Conservation (phyloP, 2,329 filamentous ascomycete species). For the Seiridium unicorne region DNA sequence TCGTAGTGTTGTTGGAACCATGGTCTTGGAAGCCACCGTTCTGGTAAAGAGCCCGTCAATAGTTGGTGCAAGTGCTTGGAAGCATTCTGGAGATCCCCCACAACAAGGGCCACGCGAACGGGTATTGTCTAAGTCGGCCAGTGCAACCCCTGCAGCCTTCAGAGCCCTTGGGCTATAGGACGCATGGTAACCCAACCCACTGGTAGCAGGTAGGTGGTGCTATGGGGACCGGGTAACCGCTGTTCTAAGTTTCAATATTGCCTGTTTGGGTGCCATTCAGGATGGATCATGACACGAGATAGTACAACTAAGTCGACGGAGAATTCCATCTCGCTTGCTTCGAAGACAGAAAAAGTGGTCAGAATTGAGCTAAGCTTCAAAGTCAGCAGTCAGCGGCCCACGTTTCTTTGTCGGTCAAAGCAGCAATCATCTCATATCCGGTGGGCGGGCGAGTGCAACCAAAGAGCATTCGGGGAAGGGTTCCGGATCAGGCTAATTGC, state of each 20-base stretch:
- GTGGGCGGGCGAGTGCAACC: slow-evolving; percentile 6
- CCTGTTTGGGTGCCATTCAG: not conserved
- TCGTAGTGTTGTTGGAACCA: not conserved
- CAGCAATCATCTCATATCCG: slow-evolving; percentile 1
- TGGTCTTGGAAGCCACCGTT: not conserved
- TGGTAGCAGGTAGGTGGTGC: not conserved
- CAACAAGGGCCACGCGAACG: not conserved
- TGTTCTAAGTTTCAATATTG: not conserved
- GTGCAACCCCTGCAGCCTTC: not conserved
- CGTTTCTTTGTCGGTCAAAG: not conserved
- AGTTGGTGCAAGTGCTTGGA: not conserved
- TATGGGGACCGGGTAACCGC: not conserved
- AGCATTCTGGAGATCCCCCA: not conserved
- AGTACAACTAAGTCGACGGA: not conserved
- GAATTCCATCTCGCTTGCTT: not conserved
- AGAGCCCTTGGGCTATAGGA: not conserved
- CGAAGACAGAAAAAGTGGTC: not conserved
- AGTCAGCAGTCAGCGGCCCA: not conserved
- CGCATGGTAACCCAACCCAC: not conserved
- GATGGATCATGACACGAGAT: not conserved
- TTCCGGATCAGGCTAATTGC: not conserved
- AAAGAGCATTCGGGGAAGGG: not conserved
- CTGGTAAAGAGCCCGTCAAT: not conserved
- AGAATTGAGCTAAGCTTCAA: not conserved
- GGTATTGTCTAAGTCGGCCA: not conserved